Evolutionary conservation across 495 filamentous ascomycete genomes (phyloP).

Genomic region (Rhypophila decipiens): DNA sequence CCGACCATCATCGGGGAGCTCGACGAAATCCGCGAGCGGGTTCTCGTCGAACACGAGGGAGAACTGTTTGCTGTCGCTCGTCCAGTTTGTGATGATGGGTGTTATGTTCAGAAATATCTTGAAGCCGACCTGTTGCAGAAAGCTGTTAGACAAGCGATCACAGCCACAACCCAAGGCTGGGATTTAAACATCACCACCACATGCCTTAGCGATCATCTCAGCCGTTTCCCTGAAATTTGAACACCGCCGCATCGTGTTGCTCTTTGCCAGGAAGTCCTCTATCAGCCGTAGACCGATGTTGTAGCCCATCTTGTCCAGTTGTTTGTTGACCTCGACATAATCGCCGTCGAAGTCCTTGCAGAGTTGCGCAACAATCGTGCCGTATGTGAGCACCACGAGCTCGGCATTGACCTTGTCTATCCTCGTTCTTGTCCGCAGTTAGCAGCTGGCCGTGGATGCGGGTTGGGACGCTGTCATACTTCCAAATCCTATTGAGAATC

Average conservation of each 20-base stretch:
- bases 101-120: conserved; percentile 98
- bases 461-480: conserved; percentile 52
- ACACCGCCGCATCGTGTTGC: conserved; percentile 74
- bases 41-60: conserved; percentile 96
- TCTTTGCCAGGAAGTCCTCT: conserved; percentile 96
- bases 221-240: conserved; percentile 91
- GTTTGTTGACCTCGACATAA: conserved; percentile 91
- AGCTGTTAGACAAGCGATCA: too few relatives aligned
- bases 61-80: conserved; percentile 91
- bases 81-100: conserved; percentile 93
- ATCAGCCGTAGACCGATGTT: conserved; percentile 95
- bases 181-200: too few relatives aligned
- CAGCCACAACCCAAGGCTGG: too few relatives aligned
- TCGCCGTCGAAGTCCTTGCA: conserved; percentile 92
- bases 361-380: conserved; percentile 92
- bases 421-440: conserved; percentile 44
- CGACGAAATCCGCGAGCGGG: conserved; percentile 93
- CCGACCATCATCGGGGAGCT: conserved; percentile 90
- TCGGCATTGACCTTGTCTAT: conserved; percentile 78
- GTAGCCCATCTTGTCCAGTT: conserved; percentile 98
- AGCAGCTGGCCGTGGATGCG: conserved; percentile 3
- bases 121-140: conserved; percentile 70
- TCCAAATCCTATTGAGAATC: conserved; percentile 78
- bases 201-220: conserved; percentile 91
- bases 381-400: conserved; percentile 94